A percentile compares a stretch with the other conserved stretches of the same genome.
Evolutionary conservation across 2,329 filamentous ascomycete species (phyloP).

Genomic region (Aureobasidium sp.): DNA sequence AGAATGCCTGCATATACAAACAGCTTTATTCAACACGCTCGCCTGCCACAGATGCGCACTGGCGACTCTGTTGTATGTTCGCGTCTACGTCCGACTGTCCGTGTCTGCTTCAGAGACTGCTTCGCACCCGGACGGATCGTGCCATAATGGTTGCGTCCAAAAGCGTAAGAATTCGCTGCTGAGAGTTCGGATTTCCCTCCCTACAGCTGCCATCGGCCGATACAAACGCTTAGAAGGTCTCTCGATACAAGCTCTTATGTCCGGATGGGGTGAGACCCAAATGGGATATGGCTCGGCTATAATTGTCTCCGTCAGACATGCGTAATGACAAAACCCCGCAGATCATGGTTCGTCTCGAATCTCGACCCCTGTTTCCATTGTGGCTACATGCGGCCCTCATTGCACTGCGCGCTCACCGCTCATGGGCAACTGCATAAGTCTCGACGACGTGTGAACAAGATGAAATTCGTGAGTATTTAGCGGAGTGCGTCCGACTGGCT

Average conservation of each 20-base stretch:
- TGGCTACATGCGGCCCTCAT: slow-evolving; percentile 2
- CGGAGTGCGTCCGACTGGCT: too few relatives aligned
- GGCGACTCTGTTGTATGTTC: neutral
- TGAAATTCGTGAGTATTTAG: neutral
- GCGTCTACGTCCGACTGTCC: neutral
- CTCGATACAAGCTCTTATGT: neutral
- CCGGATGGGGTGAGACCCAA: neutral
- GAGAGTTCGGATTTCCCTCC: neutral
- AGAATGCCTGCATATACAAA: slow-evolving; percentile 4
- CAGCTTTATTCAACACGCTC: slow-evolving; percentile 1
- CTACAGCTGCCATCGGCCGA: slow-evolving; percentile 1
- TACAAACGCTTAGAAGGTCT: neutral
- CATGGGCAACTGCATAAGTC: neutral
- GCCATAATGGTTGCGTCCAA: neutral
- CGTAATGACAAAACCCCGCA: slow-evolving; percentile 11
- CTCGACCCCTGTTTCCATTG: slow-evolving; percentile 1
- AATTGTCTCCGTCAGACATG: neutral
- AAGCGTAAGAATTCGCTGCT: neutral
- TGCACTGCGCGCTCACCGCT: slow-evolving; percentile 7
- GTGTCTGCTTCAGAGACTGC: too few relatives aligned
- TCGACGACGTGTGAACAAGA: neutral
- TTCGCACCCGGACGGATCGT: neutral
- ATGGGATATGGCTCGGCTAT: slow-evolving; percentile 4
- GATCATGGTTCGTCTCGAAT: slow-evolving; percentile 12
- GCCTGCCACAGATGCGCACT: neutral